Percentiles rank a stretch among this genome's conserved stretches.
These are phyloP conservation scores for Rhipidocladum racemiflorum DNA, from an alignment of 176 grass and related monocot genomes.

Conservation along the genomic window DNA sequence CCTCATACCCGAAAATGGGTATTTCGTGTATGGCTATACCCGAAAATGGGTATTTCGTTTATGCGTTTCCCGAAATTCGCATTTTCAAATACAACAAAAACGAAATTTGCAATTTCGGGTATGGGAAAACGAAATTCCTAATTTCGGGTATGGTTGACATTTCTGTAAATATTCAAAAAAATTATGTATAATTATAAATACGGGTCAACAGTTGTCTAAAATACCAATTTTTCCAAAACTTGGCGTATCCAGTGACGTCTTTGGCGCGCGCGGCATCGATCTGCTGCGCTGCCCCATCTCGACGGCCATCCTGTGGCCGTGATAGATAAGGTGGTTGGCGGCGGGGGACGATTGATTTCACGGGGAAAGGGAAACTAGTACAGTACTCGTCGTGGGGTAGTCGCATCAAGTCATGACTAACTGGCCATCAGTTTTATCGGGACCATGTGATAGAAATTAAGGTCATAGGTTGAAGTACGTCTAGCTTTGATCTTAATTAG, in stretches of 20 bases:
- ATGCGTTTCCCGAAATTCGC: too few relatives aligned
- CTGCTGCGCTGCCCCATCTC: constrained; percentile 20
- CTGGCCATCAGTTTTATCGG: neutral
- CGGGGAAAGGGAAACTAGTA: neutral
- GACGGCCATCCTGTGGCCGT: constrained; percentile 12
- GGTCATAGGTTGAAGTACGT: neutral
- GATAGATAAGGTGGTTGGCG: constrained; percentile 39
- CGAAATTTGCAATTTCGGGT: too few relatives aligned
- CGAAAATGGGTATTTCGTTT: too few relatives aligned
- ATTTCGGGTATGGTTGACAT: too few relatives aligned
- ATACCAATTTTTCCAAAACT: too few relatives aligned
- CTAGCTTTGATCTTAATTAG: neutral
- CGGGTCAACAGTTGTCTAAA: too few relatives aligned
- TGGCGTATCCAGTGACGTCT: neutral
- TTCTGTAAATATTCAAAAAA: too few relatives aligned
- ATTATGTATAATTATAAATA: too few relatives aligned
- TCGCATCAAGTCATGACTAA: neutral
- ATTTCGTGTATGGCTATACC: too few relatives aligned
- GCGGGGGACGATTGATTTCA: constrained; percentile 25
- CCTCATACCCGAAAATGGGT: too few relatives aligned
- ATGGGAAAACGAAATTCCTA: too few relatives aligned
- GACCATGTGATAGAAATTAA: neutral
- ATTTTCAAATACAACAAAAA: too few relatives aligned
- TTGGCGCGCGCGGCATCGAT: neutral
- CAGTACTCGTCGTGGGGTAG: neutral